Evolutionary conservation across 2,329 filamentous ascomycete species (phyloP).

Genomic region (Penicillium hesseltinei): DNA sequence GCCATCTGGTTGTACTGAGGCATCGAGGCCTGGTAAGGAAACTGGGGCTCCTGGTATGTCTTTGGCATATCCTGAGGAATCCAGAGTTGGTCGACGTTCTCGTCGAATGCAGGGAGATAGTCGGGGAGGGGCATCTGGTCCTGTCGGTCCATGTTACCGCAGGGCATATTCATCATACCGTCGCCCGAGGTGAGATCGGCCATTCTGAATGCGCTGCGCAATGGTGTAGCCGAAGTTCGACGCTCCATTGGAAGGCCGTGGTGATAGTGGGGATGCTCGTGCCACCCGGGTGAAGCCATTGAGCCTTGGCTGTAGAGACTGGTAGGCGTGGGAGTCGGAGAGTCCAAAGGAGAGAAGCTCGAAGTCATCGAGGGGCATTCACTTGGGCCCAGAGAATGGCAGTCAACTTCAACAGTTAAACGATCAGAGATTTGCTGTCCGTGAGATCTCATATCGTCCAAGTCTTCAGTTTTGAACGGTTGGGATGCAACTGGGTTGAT

Average conservation of each 20-base stretch:
- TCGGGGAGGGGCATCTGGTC: slow-evolving; percentile 37
- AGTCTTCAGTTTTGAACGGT: slow-evolving; percentile 29
- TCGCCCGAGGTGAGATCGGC: slow-evolving; percentile 36
- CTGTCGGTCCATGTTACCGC: slow-evolving; percentile 33
- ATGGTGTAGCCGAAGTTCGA: slow-evolving; percentile 29
- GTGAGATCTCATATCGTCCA: slow-evolving; percentile 41
- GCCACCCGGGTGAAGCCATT: slow-evolving; percentile 39
- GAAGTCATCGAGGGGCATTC: slow-evolving; percentile 43
- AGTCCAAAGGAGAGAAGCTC: slow-evolving; percentile 42
- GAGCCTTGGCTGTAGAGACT: slow-evolving; percentile 41
- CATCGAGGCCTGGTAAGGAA: slow-evolving; percentile 37
- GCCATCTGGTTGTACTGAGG: slow-evolving; percentile 37
- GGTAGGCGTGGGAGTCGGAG: slow-evolving; percentile 40
- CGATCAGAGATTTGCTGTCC: slow-evolving; percentile 37
- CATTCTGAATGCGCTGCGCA: slow-evolving; percentile 38
- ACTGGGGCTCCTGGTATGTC: slow-evolving; percentile 33
- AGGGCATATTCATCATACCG: slow-evolving; percentile 35
- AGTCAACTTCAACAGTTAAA: slow-evolving; percentile 41
- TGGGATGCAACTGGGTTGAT: slow-evolving; percentile 29
- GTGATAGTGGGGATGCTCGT: slow-evolving; percentile 32
- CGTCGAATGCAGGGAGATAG: slow-evolving; percentile 39
- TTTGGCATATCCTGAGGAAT: slow-evolving; percentile 38
- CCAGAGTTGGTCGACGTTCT: slow-evolving; percentile 40
- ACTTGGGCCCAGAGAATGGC: slow-evolving; percentile 39
- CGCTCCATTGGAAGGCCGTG: slow-evolving; percentile 31